Evolutionary conservation across 2,329 filamentous ascomycete species (phyloP), one percentile per base, ranked within the genome.

Genomic region (Canariomyces notabilis): DNA sequence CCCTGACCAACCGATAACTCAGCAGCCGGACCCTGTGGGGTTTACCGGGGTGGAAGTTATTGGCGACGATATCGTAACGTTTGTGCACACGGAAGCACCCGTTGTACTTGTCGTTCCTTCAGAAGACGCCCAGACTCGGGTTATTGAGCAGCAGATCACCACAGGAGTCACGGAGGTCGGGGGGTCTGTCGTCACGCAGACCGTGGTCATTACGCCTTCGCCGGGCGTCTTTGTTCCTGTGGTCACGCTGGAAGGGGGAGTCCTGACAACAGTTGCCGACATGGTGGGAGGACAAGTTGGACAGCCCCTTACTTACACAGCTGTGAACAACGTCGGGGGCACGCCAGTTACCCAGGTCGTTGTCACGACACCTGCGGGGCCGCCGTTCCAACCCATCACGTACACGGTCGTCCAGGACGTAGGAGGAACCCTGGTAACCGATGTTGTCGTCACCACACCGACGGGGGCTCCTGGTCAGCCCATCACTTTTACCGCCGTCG

Each of bases 31-130:
- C 5, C 56, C 58, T 0, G 51, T 57, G 6, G 54, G 56, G n/a
- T 36, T 57, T 1, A 49, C 60, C 4, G 37, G 57, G 2, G 57
- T 57, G 3, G 56, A 54, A 1, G 54, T 61, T 0, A 26, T 55
- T 0, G 52, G 51, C 4, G 59, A 55, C 3, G 46, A 46, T 1
- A 53, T 54, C 1, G 46, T 57, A n/a, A 48, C 44, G 0, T 29
- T 58, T 9, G 53, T 59, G n/a, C 44, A 58, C 20, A 52, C 54
- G 8, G 37, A 40, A 15, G 39, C 43, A 5, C 57, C 56, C 16
- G 51, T 55, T 2, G 33, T 47, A 2, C 39, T 60, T 11, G 32
- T 52, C 4, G 50, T 56, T 2, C 33, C 51, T 3, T 52, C 45
- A 2, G 20, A 52, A 12, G 36, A 51, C 16, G 40, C 52, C 16